Evolutionary conservation across 441 rosid species (phyloP).

Genomic region (Syzygium syzygioides): DNA sequence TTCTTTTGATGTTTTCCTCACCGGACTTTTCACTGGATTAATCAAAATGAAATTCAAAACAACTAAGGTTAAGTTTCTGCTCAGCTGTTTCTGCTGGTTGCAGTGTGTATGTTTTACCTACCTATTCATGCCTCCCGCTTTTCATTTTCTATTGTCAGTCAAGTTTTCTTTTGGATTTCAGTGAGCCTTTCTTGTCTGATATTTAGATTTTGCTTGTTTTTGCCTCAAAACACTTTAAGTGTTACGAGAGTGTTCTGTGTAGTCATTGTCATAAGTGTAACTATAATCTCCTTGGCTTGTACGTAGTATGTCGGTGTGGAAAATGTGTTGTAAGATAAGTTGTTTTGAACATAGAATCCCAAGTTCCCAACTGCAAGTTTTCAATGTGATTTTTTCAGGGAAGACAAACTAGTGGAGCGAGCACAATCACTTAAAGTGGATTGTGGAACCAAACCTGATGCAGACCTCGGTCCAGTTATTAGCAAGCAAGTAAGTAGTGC

Average conservation of each 20-base stretch:
- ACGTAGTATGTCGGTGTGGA: neutral
- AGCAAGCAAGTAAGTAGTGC: conserved; percentile 51
- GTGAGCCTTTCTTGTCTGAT: neutral
- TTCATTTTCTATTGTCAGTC: neutral
- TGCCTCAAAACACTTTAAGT: neutral
- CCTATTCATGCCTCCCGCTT: neutral
- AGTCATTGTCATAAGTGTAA: neutral
- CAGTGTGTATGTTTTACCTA: neutral
- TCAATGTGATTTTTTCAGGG: conserved; percentile 35
- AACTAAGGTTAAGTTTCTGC: neutral
- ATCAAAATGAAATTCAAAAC: neutral
- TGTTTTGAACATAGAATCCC: neutral
- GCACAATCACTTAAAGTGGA: conserved; percentile 84
- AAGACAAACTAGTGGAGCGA: conserved; percentile 60
- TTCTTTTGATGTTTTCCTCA: neutral
- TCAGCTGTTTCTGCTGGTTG: neutral
- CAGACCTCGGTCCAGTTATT: conserved; percentile 92
- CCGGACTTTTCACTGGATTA: neutral
- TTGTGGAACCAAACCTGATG: conserved; percentile 71
- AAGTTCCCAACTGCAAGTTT: neutral
- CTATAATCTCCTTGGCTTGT: neutral
- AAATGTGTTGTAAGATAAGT: neutral
- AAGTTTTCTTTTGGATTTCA: neutral
- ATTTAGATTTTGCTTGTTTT: neutral
- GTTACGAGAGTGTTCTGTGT: neutral